These are phyloP conservation scores for Aphanocladium album DNA, from an alignment of 2,329 filamentous ascomycete species.

Conservation along the genomic window DNA sequence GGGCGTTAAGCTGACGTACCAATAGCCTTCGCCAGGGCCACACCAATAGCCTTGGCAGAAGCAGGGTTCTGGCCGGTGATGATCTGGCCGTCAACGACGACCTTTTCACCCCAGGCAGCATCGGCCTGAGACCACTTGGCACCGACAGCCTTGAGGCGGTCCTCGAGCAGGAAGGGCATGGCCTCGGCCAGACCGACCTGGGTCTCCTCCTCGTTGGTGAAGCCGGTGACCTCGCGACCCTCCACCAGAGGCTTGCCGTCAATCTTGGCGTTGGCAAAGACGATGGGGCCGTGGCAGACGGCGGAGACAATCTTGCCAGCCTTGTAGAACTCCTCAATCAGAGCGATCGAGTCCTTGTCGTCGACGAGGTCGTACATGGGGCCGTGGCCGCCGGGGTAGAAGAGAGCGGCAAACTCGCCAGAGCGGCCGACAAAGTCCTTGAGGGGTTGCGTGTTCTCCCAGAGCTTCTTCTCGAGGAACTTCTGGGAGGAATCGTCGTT, in stretches of 20 bases:
- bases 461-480: constrained; percentile 56
- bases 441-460: constrained; percentile 58
- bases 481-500: constrained; percentile 45
- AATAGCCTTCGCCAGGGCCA: constrained; percentile 46
- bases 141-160: constrained; percentile 45
- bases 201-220: constrained; percentile 53
- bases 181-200: constrained; percentile 43
- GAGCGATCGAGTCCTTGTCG: constrained; percentile 50
- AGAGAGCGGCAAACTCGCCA: constrained; percentile 57
- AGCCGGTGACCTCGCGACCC: constrained; percentile 56
- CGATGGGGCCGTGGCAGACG: constrained; percentile 66
- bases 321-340: constrained; percentile 58
- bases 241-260: constrained; percentile 50
- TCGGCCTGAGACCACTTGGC: constrained; percentile 53
- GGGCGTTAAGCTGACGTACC: constrained; percentile 15
- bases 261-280: constrained; percentile 52
- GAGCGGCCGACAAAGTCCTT: constrained; percentile 51
- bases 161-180: constrained; percentile 57
- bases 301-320: constrained; percentile 59
- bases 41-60: constrained; percentile 45
- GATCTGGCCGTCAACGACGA: constrained; percentile 46
- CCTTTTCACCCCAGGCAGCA: constrained; percentile 44
- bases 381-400: constrained; percentile 54
- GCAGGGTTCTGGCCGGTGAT: constrained; percentile 57
- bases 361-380: constrained; percentile 64